These are phyloP conservation scores for Penstemon newberryi DNA, from an alignment of 257 asterid species.

Conservation along the genomic window DNA sequence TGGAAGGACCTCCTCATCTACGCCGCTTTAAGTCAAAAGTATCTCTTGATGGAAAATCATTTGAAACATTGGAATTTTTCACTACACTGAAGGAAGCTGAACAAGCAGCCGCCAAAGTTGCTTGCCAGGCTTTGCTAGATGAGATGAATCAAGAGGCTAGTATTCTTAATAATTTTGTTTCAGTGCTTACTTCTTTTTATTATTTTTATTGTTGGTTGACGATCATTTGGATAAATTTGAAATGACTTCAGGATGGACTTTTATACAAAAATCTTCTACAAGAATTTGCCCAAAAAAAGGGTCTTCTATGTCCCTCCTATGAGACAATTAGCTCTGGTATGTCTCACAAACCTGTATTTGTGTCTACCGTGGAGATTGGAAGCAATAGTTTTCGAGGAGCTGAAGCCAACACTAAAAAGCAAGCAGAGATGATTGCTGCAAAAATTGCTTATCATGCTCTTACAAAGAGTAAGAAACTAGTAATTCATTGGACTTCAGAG, in stretches of 20 bases:
- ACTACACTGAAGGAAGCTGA: slow-evolving; percentile 75
- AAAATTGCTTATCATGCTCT: slow-evolving; percentile 59
- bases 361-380: slow-evolving; percentile 59
- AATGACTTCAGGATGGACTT: slow-evolving; percentile 55
- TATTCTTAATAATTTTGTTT: slow-evolving; percentile 16
- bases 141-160: slow-evolving; percentile 62
- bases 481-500: background rate
- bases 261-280: slow-evolving; percentile 67
- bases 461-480: slow-evolving; percentile 44
- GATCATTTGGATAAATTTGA: slow-evolving; percentile 4
- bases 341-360: slow-evolving; percentile 52
- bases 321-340: slow-evolving; percentile 45
- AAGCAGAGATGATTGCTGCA: slow-evolving; percentile 82
- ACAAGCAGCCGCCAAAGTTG: slow-evolving; percentile 81
- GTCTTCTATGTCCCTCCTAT: slow-evolving; percentile 52
- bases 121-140: slow-evolving; percentile 54
- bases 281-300: slow-evolving; percentile 59
- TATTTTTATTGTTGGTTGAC: slow-evolving; percentile 11
- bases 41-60: slow-evolving; percentile 45
- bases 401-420: slow-evolving; percentile 71
- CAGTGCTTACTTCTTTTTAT: slow-evolving; percentile 18
- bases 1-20: slow-evolving; percentile 75
- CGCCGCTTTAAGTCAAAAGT: slow-evolving; percentile 66
- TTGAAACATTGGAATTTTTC: slow-evolving; percentile 48
- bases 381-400: slow-evolving; percentile 44